Evolutionary conservation across 2,329 filamentous ascomycete species (phyloP).

Genomic region (Tricladium varicosporioides): DNA sequence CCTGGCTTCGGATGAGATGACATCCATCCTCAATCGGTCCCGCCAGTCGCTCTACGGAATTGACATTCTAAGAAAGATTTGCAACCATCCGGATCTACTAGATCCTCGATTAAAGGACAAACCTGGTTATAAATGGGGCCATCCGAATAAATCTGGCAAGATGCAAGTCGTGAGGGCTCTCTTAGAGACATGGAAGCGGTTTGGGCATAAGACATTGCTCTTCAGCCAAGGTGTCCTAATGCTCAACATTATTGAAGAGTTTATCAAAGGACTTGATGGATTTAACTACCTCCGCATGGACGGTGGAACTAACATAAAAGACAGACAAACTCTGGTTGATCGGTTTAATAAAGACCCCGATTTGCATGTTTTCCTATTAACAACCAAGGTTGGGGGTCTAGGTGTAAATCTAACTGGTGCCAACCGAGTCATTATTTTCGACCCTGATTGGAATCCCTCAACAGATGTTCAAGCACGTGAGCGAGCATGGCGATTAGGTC

Average conservation of each 20-base stretch:
- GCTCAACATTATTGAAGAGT: slow-evolving; percentile 89
- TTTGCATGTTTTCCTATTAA: slow-evolving; percentile 86
- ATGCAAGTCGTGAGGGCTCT: slow-evolving; percentile 92
- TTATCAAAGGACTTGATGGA: slow-evolving; percentile 64
- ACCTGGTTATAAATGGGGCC: slow-evolving; percentile 73
- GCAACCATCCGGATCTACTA: slow-evolving; percentile 90
- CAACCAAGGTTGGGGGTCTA: slow-evolving; percentile 91
- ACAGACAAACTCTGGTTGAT: slow-evolving; percentile 87
- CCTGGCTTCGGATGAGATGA: slow-evolving; percentile 78
- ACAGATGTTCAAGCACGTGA: slow-evolving; percentile 95
- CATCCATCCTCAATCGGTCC: slow-evolving; percentile 71
- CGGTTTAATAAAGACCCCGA: slow-evolving; percentile 81
- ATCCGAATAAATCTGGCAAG: slow-evolving; percentile 79
- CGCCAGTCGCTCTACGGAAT: slow-evolving; percentile 85
- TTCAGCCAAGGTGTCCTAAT: slow-evolving; percentile 95
- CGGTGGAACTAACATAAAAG: slow-evolving; percentile 82
- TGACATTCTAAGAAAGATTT: slow-evolving; percentile 90
- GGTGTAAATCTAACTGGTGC: slow-evolving; percentile 94
- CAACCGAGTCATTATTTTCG: slow-evolving; percentile 95
- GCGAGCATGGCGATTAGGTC: slow-evolving; percentile 90
- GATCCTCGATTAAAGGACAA: slow-evolving; percentile 58
- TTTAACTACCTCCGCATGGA: slow-evolving; percentile 90
- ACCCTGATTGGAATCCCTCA: slow-evolving; percentile 98
- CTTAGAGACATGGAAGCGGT: slow-evolving; percentile 80
- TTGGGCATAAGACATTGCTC: slow-evolving; percentile 84